Percentiles rank a stretch among this genome's conserved stretches.
Evolutionary conservation across 352 stramenopile species (phyloP).

Genomic region (Nothophytophthora sp.): DNA sequence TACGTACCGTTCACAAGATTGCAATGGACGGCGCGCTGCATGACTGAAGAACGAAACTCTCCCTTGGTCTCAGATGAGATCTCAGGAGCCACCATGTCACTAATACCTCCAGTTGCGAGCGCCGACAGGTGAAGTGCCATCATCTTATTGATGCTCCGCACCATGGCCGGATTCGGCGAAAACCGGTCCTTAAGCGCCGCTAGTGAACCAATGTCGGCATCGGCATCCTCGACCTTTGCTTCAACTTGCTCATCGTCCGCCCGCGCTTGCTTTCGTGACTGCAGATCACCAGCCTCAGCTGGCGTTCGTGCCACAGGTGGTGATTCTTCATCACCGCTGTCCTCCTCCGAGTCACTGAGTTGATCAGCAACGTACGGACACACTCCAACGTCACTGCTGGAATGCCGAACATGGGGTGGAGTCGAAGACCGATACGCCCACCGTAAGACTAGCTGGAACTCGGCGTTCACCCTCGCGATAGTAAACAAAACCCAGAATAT

Average conservation of each 20-base stretch:
- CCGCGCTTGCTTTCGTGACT: background rate
- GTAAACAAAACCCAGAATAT: slow-evolving; percentile 1
- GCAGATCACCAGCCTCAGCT: background rate
- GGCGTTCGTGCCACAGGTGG: background rate
- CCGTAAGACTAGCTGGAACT: background rate
- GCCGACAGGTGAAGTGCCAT: background rate
- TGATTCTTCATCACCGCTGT: background rate
- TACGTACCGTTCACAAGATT: slow-evolving; percentile 11
- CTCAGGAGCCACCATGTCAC: background rate
- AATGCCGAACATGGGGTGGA: background rate
- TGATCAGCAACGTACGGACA: too few relatives aligned
- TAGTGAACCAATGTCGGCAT: background rate
- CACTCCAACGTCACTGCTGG: too few relatives aligned
- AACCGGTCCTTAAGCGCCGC: background rate
- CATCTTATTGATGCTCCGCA: slow-evolving; percentile 1
- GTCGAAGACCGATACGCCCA: background rate
- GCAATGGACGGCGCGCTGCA: background rate
- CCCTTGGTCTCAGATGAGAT: background rate
- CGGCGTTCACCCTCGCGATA: background rate
- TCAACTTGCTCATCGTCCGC: background rate
- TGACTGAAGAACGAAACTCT: slow-evolving; percentile 1
- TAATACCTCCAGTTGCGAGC: background rate
- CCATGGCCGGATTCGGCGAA: background rate
- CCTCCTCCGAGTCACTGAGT: background rate
- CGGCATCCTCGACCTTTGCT: background rate